Conservation (phyloP, 1,284 basidiomycete species). For the Puccinia horiana region DNA sequence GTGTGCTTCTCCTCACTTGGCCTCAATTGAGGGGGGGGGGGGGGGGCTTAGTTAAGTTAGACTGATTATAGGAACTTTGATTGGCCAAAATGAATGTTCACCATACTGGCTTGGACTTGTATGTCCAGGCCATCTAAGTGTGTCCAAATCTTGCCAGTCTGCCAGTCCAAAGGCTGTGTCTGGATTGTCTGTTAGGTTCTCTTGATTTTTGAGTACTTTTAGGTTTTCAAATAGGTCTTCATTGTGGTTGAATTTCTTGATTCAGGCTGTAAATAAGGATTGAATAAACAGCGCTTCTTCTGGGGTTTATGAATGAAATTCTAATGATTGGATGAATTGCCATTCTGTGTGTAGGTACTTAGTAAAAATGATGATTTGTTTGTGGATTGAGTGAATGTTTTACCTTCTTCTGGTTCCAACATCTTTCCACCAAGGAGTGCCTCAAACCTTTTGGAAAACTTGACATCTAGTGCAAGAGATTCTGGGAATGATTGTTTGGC, state of each 20-base stretch:
- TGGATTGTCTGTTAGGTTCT: constrained; percentile 79
- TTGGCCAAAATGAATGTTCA: no score
- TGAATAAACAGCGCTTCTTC: constrained; percentile 87
- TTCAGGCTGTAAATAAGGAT: constrained; percentile 83
- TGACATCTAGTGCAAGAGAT: constrained; percentile 88
- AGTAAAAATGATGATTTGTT: no score
- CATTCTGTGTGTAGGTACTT: constrained; percentile 66
- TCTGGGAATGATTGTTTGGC: constrained; percentile 94
- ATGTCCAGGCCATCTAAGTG: no score
- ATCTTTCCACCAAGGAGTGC: constrained; percentile 87
- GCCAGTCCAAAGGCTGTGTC: constrained; percentile 90
- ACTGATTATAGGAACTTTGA: no score
- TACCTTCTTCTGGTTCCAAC: constrained; percentile 89
- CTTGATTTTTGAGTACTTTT: constrained; percentile 73
- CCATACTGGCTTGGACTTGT: no score
- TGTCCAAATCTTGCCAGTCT: no score
- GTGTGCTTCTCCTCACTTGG: no score
- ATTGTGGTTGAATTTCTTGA: constrained; percentile 69
- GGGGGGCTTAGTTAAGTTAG: no score
- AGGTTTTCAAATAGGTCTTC: constrained; percentile 76
- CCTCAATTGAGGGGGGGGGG: no score
- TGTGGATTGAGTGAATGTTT: constrained; percentile 51
- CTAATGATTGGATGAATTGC: constrained; percentile 84
- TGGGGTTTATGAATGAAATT: constrained; percentile 76
- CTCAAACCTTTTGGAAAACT: constrained; percentile 94